Evolutionary conservation across 306 rosid species (phyloP).

Genomic region (Castanea sativa): DNA sequence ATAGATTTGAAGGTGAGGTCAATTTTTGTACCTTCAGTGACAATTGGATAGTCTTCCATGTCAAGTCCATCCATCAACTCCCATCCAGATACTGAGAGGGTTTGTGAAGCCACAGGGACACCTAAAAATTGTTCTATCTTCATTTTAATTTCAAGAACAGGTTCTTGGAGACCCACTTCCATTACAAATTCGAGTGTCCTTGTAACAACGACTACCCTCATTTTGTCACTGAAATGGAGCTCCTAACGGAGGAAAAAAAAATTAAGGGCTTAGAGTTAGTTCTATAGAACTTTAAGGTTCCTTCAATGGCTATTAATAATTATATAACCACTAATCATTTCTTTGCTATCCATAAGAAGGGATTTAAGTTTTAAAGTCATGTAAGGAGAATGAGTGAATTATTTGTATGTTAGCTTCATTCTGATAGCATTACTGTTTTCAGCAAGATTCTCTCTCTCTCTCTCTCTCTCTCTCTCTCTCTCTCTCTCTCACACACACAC

Average conservation of each 20-base stretch:
- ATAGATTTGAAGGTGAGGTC: conserved; percentile 55
- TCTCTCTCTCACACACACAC: neutral
- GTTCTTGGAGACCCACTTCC: conserved; percentile 60
- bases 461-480: neutral
- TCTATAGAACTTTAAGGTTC: neutral
- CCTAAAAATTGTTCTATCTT: conserved; percentile 68
- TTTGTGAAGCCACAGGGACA: conserved; percentile 58
- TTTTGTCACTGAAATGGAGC: conserved; percentile 20
- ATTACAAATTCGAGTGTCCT: conserved; percentile 42
- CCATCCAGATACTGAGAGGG: conserved; percentile 64
- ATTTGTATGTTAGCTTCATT: neutral
- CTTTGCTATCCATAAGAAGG: neutral
- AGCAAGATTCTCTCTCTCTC: neutral
- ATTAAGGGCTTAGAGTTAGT: conserved; percentile 4
- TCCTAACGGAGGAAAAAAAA: conserved; percentile 1
- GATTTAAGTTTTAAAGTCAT: neutral
- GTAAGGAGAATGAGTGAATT: neutral
- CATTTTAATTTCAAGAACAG: conserved; percentile 58
- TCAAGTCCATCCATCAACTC: conserved; percentile 81
- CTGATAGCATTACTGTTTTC: neutral
- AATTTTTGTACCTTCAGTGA: conserved; percentile 69
- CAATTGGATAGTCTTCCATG: conserved; percentile 87
- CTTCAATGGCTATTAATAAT: too few relatives aligned
- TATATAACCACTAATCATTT: too few relatives aligned
- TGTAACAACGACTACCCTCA: conserved; percentile 46